Base-by-base conservation (phyloP, 306 rosid genomes). In the Luffa acutangula region DNA sequence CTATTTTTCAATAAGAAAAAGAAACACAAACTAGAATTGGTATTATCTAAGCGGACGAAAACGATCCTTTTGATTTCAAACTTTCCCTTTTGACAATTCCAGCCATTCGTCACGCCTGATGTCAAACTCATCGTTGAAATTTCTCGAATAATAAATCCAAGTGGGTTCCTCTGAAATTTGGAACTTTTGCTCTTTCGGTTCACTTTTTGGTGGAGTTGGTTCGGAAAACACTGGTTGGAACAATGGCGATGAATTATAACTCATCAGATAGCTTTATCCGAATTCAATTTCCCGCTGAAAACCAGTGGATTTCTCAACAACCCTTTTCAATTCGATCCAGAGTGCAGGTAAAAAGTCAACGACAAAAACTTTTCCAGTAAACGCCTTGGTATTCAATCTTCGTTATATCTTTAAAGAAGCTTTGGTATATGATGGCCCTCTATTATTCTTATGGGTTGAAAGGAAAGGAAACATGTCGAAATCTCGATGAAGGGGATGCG, bases 91-190 rank as follows among this genome's bases (percentile, higher is more conserved):
- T 36, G 45, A 52, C 63, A 34, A 52, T 51, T 74, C 17, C 25
- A 52, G 17, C 33, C 63, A 36, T 51, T 74, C 78, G 78, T 74
- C 78, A 74, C 45, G 78, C 57, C 78, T 74, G 78, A 74, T 33
- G 78, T 74, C 59, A 49, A 33, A 33, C 37, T 2, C 6, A 21
- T 45, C 17, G n/a, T 71, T 46, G 57, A 45, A 51, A 4, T 52
- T 52, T 34, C 15, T 4, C 2, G 33, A 62, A 34, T 75, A 75
- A 33, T 17, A 75, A 75, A 52, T 75, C 63, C 63, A 75, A 37
- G 78, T 75, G 63, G 78, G 48, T 52, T 75, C 78, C 34, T 74
- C 45, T 15, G 4, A 25, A 72, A 31, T 45, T 73, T 34, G 78
- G 34, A 14, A 49, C 25, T 75, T 52, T 52, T 75, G 62, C 0